phyloP scores from a whole-genome alignment of 495 filamentous ascomycete genomes.

The Neurospora discreta region DNA sequence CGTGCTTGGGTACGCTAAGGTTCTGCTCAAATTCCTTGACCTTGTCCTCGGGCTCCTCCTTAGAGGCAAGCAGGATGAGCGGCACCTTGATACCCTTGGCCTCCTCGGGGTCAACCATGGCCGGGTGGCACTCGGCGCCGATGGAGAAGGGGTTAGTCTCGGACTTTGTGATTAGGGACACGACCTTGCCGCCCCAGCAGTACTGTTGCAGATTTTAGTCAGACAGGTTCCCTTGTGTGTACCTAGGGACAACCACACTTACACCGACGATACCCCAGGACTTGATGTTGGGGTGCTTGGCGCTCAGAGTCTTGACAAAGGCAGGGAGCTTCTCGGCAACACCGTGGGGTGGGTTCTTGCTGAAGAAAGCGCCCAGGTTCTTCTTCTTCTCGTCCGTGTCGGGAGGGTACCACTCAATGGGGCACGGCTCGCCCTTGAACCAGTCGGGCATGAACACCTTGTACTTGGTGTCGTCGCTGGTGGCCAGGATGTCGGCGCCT shows the following conservation, averaged over 20 bases:
- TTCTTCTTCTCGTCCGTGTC: conserved; percentile 69
- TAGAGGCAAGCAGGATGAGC: conserved; percentile 52
- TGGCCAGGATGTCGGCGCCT: conserved; percentile 59
- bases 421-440: conserved; percentile 48
- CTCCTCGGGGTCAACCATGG: conserved; percentile 74
- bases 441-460: conserved; percentile 61
- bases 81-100: conserved; percentile 56
- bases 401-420: conserved; percentile 60
- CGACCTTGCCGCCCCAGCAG: conserved; percentile 89
- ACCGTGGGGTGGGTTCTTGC: conserved; percentile 48
- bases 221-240: neutral
- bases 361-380: conserved; percentile 68
- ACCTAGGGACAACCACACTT: conserved; percentile 8
- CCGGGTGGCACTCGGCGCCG: conserved; percentile 67
- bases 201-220: conserved; percentile 26
- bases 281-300: conserved; percentile 48
- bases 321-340: conserved; percentile 53
- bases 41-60: conserved; percentile 53
- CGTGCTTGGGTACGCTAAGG: conserved; percentile 54
- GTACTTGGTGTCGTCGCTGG: conserved; percentile 44
- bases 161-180: conserved; percentile 39
- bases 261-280: conserved; percentile 79
- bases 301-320: conserved; percentile 46
- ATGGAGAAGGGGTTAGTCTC: conserved; percentile 55
- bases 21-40: conserved; percentile 62